A percentile compares a stretch with the other conserved stretches of the same genome.
Conservation (phyloP, 1,284 basidiomycete genomes). For the Retiboletus flavoniger region DNA sequence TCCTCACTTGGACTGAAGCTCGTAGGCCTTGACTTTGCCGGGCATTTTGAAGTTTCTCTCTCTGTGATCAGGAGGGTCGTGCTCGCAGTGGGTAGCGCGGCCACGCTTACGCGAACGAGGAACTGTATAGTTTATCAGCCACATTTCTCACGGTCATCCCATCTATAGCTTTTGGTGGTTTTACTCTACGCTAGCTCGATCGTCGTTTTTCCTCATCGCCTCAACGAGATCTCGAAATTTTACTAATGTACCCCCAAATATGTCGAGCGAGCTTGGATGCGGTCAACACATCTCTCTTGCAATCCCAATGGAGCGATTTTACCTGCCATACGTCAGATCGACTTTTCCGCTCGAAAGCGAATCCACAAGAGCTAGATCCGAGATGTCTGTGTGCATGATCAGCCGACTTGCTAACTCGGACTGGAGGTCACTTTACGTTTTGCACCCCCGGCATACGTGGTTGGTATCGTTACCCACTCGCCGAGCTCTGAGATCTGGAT, state of each 20-base stretch:
- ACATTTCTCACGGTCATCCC: conserved; percentile 33
- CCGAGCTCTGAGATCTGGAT: conserved; percentile 65
- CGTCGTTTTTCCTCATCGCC: conserved; percentile 1
- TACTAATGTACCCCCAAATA: conserved; percentile 78
- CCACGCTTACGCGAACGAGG: conserved; percentile 28
- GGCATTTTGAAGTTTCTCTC: conserved; percentile 58
- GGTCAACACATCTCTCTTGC: not conserved
- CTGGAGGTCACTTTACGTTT: conserved; percentile 53
- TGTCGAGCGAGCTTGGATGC: conserved; percentile 66
- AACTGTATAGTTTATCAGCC: conserved; percentile 40
- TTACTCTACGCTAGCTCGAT: not conserved
- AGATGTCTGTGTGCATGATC: conserved; percentile 55
- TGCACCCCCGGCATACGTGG: conserved; percentile 97
- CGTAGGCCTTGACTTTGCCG: conserved; percentile 94
- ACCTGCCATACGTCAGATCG: conserved; percentile 96
- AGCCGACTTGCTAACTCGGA: conserved; percentile 2
- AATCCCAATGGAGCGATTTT: conserved; percentile 19
- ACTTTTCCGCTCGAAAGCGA: conserved; percentile 81
- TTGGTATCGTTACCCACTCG: conserved; percentile 88
- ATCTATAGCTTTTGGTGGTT: not conserved
- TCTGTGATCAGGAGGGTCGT: conserved; percentile 23
- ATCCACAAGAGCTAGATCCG: conserved; percentile 85
- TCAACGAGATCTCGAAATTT: conserved; percentile 67
- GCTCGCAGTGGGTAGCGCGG: conserved; percentile 2
- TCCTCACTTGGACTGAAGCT: conserved; percentile 94